Conservation (phyloP, 2,329 filamentous ascomycete species). For the Pseudopithomyces maydicus region DNA sequence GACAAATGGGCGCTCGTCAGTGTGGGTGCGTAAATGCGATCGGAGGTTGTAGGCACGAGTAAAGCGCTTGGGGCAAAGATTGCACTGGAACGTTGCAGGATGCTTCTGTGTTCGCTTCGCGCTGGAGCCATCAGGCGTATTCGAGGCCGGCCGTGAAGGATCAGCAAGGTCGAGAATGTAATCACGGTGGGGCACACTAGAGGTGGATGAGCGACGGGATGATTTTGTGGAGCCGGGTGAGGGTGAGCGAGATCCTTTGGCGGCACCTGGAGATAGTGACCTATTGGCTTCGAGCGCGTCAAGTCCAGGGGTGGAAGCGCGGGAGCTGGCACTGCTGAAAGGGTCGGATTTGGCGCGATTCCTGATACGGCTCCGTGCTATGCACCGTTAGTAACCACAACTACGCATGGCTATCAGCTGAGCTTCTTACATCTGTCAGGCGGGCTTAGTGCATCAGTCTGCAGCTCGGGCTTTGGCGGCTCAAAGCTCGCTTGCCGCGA, state of each 20-base stretch:
- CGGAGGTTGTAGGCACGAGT: conserved; percentile 95
- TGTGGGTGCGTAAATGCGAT: conserved; percentile 93
- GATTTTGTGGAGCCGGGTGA: conserved; percentile 53
- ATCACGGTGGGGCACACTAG: conserved; percentile 63
- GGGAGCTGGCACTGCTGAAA: conserved; percentile 55
- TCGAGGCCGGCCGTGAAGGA: conserved; percentile 76
- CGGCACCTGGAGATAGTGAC: conserved; percentile 51
- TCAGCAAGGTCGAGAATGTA: conserved; percentile 92
- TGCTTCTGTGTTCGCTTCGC: conserved; percentile 93
- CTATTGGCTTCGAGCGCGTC: conserved; percentile 36
- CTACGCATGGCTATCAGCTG: not conserved
- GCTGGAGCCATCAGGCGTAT: conserved; percentile 44
- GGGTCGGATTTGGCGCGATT: conserved; percentile 66
- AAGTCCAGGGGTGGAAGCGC: conserved; percentile 49
- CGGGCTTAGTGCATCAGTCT: conserved; percentile 79
- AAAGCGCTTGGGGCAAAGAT: conserved; percentile 90
- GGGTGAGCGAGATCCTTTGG: conserved; percentile 51
- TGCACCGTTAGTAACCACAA: conserved; percentile 20
- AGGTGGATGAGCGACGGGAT: conserved; percentile 56
- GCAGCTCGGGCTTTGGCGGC: conserved; percentile 65
- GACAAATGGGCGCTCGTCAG: conserved; percentile 94
- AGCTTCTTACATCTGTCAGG: conserved; percentile 66
- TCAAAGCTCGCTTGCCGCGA: conserved; percentile 70
- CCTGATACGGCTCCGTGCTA: conserved; percentile 60
- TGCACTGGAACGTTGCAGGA: conserved; percentile 95